Conservation (phyloP, 78 protist species). For the Planoprotostelium fungivorum region DNA sequence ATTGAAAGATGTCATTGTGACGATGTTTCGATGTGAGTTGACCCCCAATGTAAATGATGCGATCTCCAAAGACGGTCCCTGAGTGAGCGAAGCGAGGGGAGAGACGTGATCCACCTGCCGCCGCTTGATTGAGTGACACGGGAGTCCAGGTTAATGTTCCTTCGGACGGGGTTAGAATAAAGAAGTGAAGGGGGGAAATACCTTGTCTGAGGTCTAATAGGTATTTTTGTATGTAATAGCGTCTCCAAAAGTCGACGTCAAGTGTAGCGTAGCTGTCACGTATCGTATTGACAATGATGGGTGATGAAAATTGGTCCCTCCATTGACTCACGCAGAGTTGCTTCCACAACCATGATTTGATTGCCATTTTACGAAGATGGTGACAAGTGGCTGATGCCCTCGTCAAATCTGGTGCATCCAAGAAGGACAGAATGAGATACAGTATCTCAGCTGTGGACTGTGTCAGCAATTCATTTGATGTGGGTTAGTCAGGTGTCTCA, state of each 20-base stretch:
- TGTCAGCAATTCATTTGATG: too few relatives aligned
- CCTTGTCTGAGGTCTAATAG: not conserved
- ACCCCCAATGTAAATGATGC: slow-evolving; percentile 54
- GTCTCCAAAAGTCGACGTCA: not conserved
- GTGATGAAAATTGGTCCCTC: not conserved
- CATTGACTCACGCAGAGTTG: not conserved
- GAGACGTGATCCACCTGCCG: slow-evolving; percentile 6
- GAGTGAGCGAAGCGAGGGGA: slow-evolving; percentile 53
- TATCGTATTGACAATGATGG: not conserved
- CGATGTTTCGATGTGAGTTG: slow-evolving; percentile 31
- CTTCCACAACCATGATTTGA: not conserved
- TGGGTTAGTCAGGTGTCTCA: too few relatives aligned
- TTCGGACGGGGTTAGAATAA: not conserved
- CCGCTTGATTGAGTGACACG: not conserved
- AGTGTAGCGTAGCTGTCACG: not conserved
- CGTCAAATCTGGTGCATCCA: not conserved
- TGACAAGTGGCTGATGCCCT: not conserved
- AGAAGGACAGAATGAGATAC: not conserved
- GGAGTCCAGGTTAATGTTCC: not conserved
- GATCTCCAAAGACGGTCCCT: slow-evolving; percentile 30
- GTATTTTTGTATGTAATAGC: not conserved
- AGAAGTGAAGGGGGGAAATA: too few relatives aligned
- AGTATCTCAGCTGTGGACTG: too few relatives aligned
- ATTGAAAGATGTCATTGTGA: slow-evolving; percentile 37
- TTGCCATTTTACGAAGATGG: not conserved